These are phyloP conservation scores for Amaranthus palmeri DNA, from an alignment of 148 eudicot genomes.

Conservation along the genomic window DNA sequence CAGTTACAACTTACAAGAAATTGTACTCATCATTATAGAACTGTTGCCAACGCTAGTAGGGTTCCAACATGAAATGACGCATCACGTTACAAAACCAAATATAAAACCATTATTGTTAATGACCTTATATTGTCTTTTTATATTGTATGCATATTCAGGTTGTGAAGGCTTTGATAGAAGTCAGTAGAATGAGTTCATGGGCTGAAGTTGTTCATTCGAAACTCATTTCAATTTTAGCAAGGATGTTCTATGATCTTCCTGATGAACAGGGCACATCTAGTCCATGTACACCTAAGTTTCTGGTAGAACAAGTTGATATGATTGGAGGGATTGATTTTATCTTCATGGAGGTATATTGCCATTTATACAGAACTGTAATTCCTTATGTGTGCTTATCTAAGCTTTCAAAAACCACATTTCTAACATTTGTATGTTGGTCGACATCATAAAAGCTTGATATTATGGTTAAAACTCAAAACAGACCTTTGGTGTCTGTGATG, in stretches of 20 bases:
- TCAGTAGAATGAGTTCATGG: conserved; percentile 83
- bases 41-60: no score
- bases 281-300: conserved; percentile 45
- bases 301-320: conserved; percentile 74
- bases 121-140: background rate
- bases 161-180: conserved; percentile 65
- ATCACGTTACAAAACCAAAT: no score
- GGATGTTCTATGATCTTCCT: conserved; percentile 83
- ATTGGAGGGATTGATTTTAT: conserved; percentile 94
- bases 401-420: background rate
- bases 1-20: no score
- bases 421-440: no score
- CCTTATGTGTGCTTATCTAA: background rate
- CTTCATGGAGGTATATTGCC: conserved; percentile 70
- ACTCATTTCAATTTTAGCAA: conserved; percentile 85
- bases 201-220: conserved; percentile 88
- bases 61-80: no score
- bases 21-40: no score
- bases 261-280: conserved; percentile 35
- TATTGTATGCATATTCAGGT: conserved; percentile 46
- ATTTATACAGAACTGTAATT: background rate
- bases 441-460: no score
- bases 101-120: no score
- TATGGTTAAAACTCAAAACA: no score
- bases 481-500: no score